These are phyloP conservation scores for Aspergillus ruber DNA, from an alignment of 2,329 filamentous ascomycete genomes.

Conservation along the genomic window DNA sequence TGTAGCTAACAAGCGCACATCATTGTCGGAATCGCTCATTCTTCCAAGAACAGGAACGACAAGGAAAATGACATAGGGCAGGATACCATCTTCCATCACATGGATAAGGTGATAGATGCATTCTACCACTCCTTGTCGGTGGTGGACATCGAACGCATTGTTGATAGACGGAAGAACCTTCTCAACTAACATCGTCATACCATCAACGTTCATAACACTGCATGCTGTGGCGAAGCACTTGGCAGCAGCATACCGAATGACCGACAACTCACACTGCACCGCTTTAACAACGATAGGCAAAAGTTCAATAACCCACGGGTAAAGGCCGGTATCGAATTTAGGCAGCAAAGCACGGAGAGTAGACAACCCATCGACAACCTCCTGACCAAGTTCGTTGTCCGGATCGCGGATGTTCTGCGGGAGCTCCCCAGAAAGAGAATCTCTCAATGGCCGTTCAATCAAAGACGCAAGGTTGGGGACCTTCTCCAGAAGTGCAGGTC, in stretches of 20 bases:
- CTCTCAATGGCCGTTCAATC: conserved; percentile 73
- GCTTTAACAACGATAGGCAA: conserved; percentile 82
- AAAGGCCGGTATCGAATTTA: conserved; percentile 69
- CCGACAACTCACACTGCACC: conserved; percentile 78
- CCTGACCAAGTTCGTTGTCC: conserved; percentile 72
- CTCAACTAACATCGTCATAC: conserved; percentile 93
- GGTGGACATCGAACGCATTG: conserved; percentile 80
- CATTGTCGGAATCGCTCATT: conserved; percentile 97
- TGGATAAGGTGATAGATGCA: conserved; percentile 95
- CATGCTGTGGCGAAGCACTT: conserved; percentile 97
- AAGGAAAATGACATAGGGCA: conserved; percentile 97
- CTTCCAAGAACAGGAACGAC: conserved; percentile 93
- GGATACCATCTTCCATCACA: conserved; percentile 92
- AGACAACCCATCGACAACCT: conserved; percentile 89
- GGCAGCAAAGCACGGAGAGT: conserved; percentile 87
- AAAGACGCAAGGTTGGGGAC: conserved; percentile 75
- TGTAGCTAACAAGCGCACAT: conserved; percentile 87
- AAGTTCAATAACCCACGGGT: conserved; percentile 73
- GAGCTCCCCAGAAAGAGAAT: conserved; percentile 66
- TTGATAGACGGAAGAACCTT: conserved; percentile 86
- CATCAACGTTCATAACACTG: conserved; percentile 89
- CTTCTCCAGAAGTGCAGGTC: conserved; percentile 66
- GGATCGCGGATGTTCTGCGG: conserved; percentile 68
- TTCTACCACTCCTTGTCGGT: conserved; percentile 89
- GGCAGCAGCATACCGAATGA: conserved; percentile 92